Evolutionary conservation across 805 yeast genomes (phyloP), one percentile per base, ranked within the genome.

Genomic region (Metschnikowia amazonensis): DNA sequence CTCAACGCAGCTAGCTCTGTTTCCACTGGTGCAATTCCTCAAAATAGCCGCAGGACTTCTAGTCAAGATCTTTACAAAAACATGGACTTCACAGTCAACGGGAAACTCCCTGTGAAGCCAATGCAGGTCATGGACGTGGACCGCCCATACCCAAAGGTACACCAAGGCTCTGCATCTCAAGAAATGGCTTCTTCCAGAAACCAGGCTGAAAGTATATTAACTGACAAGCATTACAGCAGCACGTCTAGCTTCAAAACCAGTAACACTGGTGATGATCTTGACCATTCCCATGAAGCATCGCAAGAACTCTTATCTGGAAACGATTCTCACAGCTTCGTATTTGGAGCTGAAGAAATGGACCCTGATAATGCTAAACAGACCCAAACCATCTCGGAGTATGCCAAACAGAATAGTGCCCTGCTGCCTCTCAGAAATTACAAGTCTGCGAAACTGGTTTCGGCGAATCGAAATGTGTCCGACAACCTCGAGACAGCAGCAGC

Each of bases 81-180:
- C 37, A 53, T 70, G 49, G 76, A 70, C 50, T 70, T 70, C 54
- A 70, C 75, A 6, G 60, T 71, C 5, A 68, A 69, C 55, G 76
- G 76, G 1, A 60, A 64, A 46, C 61, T 70, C 25, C 76, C 75
- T 2, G 46, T 60, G 58, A 71, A 71, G 47, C 73, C 72, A 6
- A 70, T 71, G 75, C 63, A 57, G 44, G 64, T 65, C 5, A 58
- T 69, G 66, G 61, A 53, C 29, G 62, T 58, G n/a, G 67, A 65
- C 46, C 46, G 58, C 14, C 52, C 51, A 7, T 11, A 40, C 2
- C 35, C 42, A 14, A 34, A 41, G 16, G 23, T 14, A 42, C 14
- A 8, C 31, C 20, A 6, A 34, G 11, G 24, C 36, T n/a, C 36
- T n/a, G n/a, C n/a, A 13, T 37, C 13, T 10, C 29, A 27, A 13